Percentiles rank a stretch among this genome's conserved stretches.
Conservation (phyloP, 2,329 filamentous ascomycete genomes). For the Talaromyces sp. region DNA sequence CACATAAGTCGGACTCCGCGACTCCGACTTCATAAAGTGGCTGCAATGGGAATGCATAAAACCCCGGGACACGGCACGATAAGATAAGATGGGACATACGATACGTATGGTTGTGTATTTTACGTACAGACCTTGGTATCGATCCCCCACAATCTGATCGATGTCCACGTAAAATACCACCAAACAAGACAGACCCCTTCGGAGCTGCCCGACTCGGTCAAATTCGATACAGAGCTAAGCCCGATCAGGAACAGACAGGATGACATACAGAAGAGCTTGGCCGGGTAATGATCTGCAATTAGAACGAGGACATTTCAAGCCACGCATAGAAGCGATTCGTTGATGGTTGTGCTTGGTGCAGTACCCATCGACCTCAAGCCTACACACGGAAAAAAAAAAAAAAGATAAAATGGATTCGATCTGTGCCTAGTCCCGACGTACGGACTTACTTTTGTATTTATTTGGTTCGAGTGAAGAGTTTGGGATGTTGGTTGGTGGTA, state of each 20-base stretch:
- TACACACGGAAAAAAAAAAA: no score
- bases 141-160: background rate
- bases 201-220: background rate
- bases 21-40: background rate
- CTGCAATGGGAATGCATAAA: background rate
- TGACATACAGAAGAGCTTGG: background rate
- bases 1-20: background rate
- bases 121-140: background rate
- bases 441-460: no score
- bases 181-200: background rate
- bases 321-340: background rate
- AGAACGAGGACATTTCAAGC: background rate
- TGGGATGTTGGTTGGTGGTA: background rate
- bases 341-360: background rate
- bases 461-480: background rate
- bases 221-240: background rate
- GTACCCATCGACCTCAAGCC: no score
- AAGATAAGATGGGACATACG: background rate
- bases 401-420: background rate
- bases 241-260: background rate
- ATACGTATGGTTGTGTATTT: background rate
- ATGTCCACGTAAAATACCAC: background rate
- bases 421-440: background rate
- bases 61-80: slow-evolving; percentile 7
- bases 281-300: slow-evolving; percentile 11